Percentiles rank a stretch among this genome's conserved stretches.
These are phyloP conservation scores for Aspergillus novoparasiticus DNA, from an alignment of 2,329 filamentous ascomycete genomes.

Conservation along the genomic window DNA sequence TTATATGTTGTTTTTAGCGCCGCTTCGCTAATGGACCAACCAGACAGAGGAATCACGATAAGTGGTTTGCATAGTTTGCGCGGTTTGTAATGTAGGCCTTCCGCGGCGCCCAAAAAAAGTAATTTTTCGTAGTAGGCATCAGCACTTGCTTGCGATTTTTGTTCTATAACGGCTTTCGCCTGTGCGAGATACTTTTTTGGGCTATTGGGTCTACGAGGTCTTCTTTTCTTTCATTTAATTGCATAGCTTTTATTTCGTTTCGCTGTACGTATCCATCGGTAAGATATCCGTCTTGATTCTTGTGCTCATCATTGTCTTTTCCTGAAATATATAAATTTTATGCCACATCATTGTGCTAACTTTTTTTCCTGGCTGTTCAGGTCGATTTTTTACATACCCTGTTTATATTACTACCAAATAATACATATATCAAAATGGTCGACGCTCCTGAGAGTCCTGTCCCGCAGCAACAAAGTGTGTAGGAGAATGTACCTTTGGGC, in stretches of 20 bases:
- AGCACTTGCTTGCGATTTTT: neutral
- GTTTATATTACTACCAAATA: neutral
- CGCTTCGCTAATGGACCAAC: constrained; percentile 26
- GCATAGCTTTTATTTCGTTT: neutral
- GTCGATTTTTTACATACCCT: neutral
- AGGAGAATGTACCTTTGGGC: constrained; percentile 19
- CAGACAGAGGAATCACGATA: neutral
- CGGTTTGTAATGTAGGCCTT: constrained; percentile 17
- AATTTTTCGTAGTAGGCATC: constrained; percentile 16
- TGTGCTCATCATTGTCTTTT: constrained; percentile 9
- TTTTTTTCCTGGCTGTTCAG: neutral
- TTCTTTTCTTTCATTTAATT: neutral
- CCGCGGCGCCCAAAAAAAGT: constrained; percentile 20
- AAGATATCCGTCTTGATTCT: constrained; percentile 4
- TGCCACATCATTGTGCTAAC: constrained; percentile 8
- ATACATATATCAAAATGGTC: constrained; percentile 28
- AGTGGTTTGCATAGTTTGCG: constrained; percentile 14
- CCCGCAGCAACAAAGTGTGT: constrained; percentile 38
- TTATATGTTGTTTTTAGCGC: constrained; percentile 5
- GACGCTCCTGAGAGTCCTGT: constrained; percentile 31
- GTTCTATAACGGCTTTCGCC: neutral
- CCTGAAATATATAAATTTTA: constrained; percentile 14
- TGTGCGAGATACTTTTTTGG: neutral
- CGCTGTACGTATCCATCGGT: neutral
- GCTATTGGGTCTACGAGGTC: neutral